These are phyloP conservation scores for Pulchroboletus neoregius DNA, from an alignment of 1,284 basidiomycete species.

Conservation along the genomic window DNA sequence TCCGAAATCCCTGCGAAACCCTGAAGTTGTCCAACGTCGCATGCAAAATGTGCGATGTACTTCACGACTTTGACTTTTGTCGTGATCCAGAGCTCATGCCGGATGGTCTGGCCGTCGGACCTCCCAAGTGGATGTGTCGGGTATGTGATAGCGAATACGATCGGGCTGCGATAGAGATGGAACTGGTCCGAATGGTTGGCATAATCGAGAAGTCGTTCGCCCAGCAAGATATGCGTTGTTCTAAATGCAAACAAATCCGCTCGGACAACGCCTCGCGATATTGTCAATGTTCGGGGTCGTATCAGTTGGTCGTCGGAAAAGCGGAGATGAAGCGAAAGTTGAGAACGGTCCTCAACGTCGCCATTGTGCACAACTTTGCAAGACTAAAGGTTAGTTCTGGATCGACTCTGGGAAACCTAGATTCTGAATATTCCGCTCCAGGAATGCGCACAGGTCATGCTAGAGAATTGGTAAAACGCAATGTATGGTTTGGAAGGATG, in stretches of 20 bases:
- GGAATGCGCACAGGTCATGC: slow-evolving; percentile 53
- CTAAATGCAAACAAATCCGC: slow-evolving; percentile 85
- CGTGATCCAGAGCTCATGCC: slow-evolving; percentile 87
- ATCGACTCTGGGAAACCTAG: not conserved
- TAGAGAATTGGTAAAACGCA: slow-evolving; percentile 41
- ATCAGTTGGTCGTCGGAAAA: slow-evolving; percentile 67
- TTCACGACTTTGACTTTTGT: slow-evolving; percentile 93
- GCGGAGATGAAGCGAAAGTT: slow-evolving; percentile 67
- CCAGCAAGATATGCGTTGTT: slow-evolving; percentile 87
- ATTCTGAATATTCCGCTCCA: slow-evolving; percentile 25
- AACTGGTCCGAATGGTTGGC: slow-evolving; percentile 76
- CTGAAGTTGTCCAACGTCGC: slow-evolving; percentile 86
- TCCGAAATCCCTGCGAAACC: slow-evolving; percentile 92
- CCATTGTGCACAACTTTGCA: slow-evolving; percentile 64
- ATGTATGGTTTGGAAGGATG: not conserved
- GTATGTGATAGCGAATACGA: slow-evolving; percentile 89
- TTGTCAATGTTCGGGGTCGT: slow-evolving; percentile 87
- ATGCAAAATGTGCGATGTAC: slow-evolving; percentile 85
- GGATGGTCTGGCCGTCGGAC: slow-evolving; percentile 41
- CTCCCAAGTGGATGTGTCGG: slow-evolving; percentile 61
- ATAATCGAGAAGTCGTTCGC: slow-evolving; percentile 73
- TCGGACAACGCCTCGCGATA: slow-evolving; percentile 82
- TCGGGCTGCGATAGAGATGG: slow-evolving; percentile 78
- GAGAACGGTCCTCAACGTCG: slow-evolving; percentile 77
- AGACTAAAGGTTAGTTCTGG: slow-evolving; percentile 56